Conservation (phyloP, 257 asterid species). For the Lycium barbarum region DNA sequence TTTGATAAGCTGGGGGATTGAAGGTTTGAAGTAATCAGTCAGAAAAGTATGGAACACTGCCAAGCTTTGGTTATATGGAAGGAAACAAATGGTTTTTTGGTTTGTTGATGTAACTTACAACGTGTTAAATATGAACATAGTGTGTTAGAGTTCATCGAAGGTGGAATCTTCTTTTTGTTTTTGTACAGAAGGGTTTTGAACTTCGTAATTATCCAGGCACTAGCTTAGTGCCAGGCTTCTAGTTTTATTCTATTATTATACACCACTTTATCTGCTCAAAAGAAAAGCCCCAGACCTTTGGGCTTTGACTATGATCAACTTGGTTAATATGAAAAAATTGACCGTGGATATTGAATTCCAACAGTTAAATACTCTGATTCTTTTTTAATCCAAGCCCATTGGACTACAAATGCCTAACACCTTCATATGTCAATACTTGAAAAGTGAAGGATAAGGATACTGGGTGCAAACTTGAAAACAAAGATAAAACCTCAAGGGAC, state of each 20-base stretch:
- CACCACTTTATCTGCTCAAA: too few relatives aligned
- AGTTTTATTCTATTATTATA: neutral
- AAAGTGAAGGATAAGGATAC: neutral
- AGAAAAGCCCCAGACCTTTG: neutral
- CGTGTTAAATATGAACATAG: neutral
- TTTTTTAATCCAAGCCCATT: conserved; percentile 1
- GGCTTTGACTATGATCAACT: neutral
- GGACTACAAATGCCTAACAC: neutral
- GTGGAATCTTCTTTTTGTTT: neutral
- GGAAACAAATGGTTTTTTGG: neutral
- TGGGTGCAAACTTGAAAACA: neutral
- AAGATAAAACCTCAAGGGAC: conserved; percentile 24
- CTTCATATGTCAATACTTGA: conserved; percentile 2
- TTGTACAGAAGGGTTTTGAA: neutral
- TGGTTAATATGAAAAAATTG: neutral
- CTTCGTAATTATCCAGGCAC: neutral
- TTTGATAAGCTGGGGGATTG: neutral
- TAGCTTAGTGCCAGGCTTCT: neutral
- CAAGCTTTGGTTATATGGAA: neutral
- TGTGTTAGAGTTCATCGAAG: neutral
- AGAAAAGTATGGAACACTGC: neutral
- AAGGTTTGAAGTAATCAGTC: neutral
- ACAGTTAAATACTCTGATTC: neutral
- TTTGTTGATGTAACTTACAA: neutral
- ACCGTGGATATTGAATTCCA: neutral